Base-by-base conservation (phyloP, 1,284 basidiomycete genomes). In the Marasmius fiardii region DNA sequence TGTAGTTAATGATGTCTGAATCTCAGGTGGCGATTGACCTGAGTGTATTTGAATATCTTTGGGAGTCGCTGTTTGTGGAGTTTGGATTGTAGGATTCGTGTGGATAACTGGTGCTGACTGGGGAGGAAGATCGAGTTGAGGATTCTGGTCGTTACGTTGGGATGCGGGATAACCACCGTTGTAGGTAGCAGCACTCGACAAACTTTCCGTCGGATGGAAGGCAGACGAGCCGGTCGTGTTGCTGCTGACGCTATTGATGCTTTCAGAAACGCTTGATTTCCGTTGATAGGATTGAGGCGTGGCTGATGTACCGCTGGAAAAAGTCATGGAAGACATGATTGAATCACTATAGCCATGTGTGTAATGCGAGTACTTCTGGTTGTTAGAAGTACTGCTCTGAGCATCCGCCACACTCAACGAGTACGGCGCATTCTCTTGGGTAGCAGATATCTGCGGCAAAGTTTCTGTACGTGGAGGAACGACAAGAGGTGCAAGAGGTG, bases 401-500 rank as follows among this genome's bases (percentile, higher is more conserved):
- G 39, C 43, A 18, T 43, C 43, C n/a, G 23, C 35, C 48, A 10
- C 61, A 63, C 52, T 44, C 28, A 52, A 47, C n/a, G 59, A 55
- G 1, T 53, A 44, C 16, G 64, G 58, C 14, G 65, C 60, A 24
- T 69, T 58, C 41, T 68, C 67, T 21, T 66, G 54, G n/a, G 64
- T 63, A 35, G 70, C 65, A 24, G 71, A 65, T 50, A 65, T 58
- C 16, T 35, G 64, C 37, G 74, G 67, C 24, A 73, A 67, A 56
- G 72, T 74, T 18, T 73, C 74, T 11, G 71, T 64, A 49, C 76
- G 75, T 21, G 71, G 68, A 0, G 81, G 77, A 21, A 76, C 74
- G 41, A 74, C 63, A 10, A 79, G 72, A 20, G 77, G 76, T 1
- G 75, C 61, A 5, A 72, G 70, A 18, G 69, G 64, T 14, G 70